Conservation (phyloP, 345 rosid species). For the Kandelia obovata region DNA sequence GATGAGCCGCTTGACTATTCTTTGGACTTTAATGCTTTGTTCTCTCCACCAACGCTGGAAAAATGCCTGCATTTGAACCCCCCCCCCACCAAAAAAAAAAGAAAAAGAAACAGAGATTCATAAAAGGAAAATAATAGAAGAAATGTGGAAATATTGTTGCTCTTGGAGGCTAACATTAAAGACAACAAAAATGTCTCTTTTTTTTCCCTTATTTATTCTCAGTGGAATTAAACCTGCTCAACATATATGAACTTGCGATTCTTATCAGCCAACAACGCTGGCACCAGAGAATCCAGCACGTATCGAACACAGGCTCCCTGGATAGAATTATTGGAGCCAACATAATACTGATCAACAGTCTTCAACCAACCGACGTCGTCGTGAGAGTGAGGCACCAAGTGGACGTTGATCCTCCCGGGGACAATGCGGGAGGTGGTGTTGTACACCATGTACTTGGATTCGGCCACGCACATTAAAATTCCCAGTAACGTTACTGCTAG, state of each 20-base stretch:
- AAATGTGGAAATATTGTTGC: neutral
- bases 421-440: constrained; percentile 37
- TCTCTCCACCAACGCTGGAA: constrained; percentile 6
- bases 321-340: constrained; percentile 56
- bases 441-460: constrained; percentile 41
- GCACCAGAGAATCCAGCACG: constrained; percentile 48
- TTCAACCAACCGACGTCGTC: constrained; percentile 66
- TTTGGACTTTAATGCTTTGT: neutral
- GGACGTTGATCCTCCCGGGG: constrained; percentile 53
- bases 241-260: constrained; percentile 54
- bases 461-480: constrained; percentile 19
- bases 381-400: constrained; percentile 54
- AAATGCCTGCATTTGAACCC: neutral
- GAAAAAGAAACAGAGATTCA: too few species aligned
- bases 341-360: constrained; percentile 56
- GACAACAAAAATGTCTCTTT: neutral
- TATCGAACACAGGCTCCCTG: constrained; percentile 60
- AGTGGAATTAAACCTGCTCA: constrained; percentile 36
- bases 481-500: constrained; percentile 20
- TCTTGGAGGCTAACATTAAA: neutral
- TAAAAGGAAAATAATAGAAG: too few species aligned
- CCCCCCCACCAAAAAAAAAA: too few species aligned
- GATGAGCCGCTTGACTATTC: neutral
- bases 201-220: too few species aligned
- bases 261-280: constrained; percentile 47